Conservation (phyloP, 768 basidiomycete species). For the Boletus pseudopeckii region DNA sequence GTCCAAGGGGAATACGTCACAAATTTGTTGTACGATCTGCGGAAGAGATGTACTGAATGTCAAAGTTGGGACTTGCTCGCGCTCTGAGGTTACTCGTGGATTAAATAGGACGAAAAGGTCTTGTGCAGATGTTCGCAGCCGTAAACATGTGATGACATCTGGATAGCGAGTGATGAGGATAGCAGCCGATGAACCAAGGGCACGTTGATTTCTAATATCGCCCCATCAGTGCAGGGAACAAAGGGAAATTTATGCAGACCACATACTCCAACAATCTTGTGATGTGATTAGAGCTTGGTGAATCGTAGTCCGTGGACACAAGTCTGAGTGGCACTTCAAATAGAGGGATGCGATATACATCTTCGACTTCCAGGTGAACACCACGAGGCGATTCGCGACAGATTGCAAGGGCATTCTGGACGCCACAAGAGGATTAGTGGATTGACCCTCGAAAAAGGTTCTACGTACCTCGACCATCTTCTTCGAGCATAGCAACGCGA, state of each 20-base stretch:
- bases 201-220: conserved; percentile 23
- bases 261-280: conserved; percentile 22
- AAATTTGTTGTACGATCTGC: conserved; percentile 39
- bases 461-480: conserved; percentile 20
- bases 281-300: conserved; percentile 34
- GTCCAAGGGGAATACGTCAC: conserved; percentile 44
- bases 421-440: background rate
- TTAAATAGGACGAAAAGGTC: conserved; percentile 58
- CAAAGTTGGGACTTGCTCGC: conserved; percentile 52
- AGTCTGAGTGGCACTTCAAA: conserved; percentile 42
- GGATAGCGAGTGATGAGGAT: conserved; percentile 57
- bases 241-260: background rate
- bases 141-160: conserved; percentile 52
- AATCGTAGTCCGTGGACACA: conserved; percentile 33
- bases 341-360: conserved; percentile 43
- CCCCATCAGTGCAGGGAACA: background rate
- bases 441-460: background rate
- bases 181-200: conserved; percentile 24
- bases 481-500: conserved; percentile 10
- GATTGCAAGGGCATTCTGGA: conserved; percentile 51
- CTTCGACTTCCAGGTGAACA: conserved; percentile 49
- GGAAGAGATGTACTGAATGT: conserved; percentile 45
- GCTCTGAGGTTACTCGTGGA: conserved; percentile 49
- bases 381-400: conserved; percentile 46
- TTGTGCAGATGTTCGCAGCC: conserved; percentile 18